Evolutionary conservation across 176 grass and related monocot genomes (phyloP), one percentile per base, ranked within the genome.

Genomic region (Aegilops bicornis): DNA sequence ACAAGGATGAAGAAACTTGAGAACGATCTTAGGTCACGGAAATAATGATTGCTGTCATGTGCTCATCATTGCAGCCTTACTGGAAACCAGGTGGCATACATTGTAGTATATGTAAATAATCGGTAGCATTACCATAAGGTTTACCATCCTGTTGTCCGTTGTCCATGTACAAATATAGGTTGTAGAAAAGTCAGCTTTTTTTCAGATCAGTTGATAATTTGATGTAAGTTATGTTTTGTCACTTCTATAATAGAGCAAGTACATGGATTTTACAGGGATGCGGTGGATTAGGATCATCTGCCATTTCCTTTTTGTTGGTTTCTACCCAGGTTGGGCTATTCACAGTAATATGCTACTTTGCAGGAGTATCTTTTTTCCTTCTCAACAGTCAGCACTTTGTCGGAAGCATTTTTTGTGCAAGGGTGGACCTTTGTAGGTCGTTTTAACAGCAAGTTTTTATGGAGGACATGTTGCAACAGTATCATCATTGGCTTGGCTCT

Each of bases 1-100:
- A 68, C 91, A 68, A 95, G 91, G 83, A 82, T 89, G 79, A 95
- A 92, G 84, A 95, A 92, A 65, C 88, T 95, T 50, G 93, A 91
- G 87, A 91, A 84, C 1, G 88, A 95, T 19, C 76, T 89, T 71
- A 86, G 77, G 61, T 84, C 85, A 66, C n/a, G 75, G 60, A 87
- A 91, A 87, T 25, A 61, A 71, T 69, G 64, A 87, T 90, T 37
- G 59, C 37, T 17, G 11, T 29, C 27, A 11, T 79, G 61, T 67
- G 29, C 73, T 52, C 73, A 76, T 76, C 73, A 76, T 83, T 77
- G 7, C 70, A 30, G 64, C 31, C 22, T 61, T 84, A 36, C 8
- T 76, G 78, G 47, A 87, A 76, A 84, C 35, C 47, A 80, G 59
- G 35, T 73, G 36, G 27, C 47, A 32, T 68, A 84, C 35, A 69